Evolutionary conservation across 306 rosid genomes (phyloP).

Genomic region (Vigna radiata): DNA sequence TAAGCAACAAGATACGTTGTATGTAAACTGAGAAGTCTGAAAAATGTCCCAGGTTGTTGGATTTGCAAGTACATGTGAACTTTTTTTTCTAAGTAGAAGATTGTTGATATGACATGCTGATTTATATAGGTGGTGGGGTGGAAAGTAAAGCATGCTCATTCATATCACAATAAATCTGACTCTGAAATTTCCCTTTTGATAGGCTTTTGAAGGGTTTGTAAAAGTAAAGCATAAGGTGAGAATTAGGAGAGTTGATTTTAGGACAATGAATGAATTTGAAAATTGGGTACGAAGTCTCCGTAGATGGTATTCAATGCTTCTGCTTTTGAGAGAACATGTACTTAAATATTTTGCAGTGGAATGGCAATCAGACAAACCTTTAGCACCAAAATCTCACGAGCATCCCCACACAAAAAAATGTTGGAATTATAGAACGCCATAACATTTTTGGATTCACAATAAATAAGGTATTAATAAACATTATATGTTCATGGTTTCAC

Average conservation of each 20-base stretch:
- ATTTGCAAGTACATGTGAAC: constrained; percentile 19
- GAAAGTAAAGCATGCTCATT: too few species aligned
- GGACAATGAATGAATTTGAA: constrained; percentile 13
- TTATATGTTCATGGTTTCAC: constrained; percentile 11
- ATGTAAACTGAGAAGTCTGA: constrained; percentile 2
- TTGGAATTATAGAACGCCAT: background rate
- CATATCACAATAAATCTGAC: constrained; percentile 1
- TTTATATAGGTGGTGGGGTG: constrained; percentile 15
- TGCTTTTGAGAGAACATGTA: constrained; percentile 16
- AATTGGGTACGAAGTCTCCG: background rate
- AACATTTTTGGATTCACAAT: constrained; percentile 35
- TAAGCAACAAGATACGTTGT: background rate
- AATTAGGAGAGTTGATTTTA: background rate
- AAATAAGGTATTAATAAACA: background rate
- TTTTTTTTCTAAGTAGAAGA: background rate
- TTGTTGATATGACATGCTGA: constrained; percentile 4
- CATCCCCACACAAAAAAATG: constrained; percentile 1
- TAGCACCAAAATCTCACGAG: constrained; percentile 29
- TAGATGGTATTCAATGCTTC: background rate
- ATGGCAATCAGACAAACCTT: background rate
- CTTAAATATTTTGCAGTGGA: constrained; percentile 6
- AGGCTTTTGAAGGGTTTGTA: background rate
- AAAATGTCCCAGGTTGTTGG: background rate
- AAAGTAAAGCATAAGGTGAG: background rate
- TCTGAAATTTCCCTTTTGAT: background rate